These are phyloP conservation scores for Tylopilus sp. DNA, from an alignment of 768 basidiomycete genomes.

Conservation along the genomic window DNA sequence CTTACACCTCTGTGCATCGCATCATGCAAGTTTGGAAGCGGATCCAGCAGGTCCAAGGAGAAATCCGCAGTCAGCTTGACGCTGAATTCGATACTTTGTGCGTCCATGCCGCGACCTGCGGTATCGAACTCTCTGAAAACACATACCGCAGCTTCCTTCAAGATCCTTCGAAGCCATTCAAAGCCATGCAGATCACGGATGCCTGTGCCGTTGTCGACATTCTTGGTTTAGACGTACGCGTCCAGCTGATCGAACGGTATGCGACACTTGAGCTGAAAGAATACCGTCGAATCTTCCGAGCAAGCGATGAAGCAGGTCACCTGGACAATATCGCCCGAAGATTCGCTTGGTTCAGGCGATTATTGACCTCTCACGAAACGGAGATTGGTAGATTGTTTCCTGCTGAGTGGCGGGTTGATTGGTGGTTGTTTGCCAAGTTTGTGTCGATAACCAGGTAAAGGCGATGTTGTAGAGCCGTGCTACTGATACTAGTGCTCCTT, in stretches of 20 bases:
- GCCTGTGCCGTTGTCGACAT: conserved; percentile 90
- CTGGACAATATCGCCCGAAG: conserved; percentile 91
- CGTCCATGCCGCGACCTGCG: conserved; percentile 29
- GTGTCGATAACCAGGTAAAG: conserved; percentile 82
- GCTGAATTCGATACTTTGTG: conserved; percentile 91
- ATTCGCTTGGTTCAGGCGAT: conserved; percentile 91
- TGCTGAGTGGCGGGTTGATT: conserved; percentile 78
- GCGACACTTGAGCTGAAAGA: conserved; percentile 89
- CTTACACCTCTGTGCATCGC: conserved; percentile 70
- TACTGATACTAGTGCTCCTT: conserved; percentile 1
- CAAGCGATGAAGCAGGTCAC: conserved; percentile 92
- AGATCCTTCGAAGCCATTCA: conserved; percentile 65
- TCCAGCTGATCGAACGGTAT: conserved; percentile 82
- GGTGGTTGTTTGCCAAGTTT: conserved; percentile 80
- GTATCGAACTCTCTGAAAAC: neutral
- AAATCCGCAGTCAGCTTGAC: conserved; percentile 76
- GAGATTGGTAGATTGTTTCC: conserved; percentile 87
- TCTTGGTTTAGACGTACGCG: conserved; percentile 79
- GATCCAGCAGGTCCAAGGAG: conserved; percentile 80
- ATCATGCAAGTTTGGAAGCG: conserved; percentile 77
- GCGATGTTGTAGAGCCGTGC: neutral
- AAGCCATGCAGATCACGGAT: conserved; percentile 64
- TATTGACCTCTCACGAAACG: conserved; percentile 81
- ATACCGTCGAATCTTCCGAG: conserved; percentile 92
- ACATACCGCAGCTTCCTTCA: conserved; percentile 65